phyloP scores from a whole-genome alignment of 495 filamentous ascomycete species.

The Parmelia sp. region DNA sequence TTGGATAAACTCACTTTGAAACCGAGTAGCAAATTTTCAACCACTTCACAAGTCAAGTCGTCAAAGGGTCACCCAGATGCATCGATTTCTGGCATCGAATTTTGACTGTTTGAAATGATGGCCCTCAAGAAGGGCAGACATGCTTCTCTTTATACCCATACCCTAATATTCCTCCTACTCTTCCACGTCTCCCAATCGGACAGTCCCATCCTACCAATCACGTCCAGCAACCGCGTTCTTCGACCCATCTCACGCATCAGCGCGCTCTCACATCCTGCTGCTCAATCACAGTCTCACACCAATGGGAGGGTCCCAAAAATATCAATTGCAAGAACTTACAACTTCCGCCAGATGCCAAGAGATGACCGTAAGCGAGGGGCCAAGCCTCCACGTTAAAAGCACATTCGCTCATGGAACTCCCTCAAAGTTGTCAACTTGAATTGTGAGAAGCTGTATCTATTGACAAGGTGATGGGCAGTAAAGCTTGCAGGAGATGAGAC shows the following conservation, averaged over 20 bases:
- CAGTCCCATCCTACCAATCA: neutral
- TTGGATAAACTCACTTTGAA: constrained; percentile 1
- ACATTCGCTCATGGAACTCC: neutral
- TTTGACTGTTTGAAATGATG: neutral
- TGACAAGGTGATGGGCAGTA: constrained; percentile 5
- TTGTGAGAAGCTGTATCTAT: constrained; percentile 11
- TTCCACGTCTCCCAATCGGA: neutral
- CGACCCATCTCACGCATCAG: neutral
- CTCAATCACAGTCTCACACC: neutral
- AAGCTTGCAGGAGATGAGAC: constrained; percentile 11
- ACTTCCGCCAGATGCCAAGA: neutral
- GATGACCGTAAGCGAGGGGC: constrained; percentile 13
- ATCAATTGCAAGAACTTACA: constrained; percentile 9
- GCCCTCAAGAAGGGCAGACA: neutral
- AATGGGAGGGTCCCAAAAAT: neutral
- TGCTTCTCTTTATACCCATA: constrained; percentile 10
- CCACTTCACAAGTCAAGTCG: neutral
- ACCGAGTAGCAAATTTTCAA: neutral
- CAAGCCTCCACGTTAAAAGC: constrained; percentile 10
- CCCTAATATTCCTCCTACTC: neutral
- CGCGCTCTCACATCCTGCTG: neutral
- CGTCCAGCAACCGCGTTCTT: constrained; percentile 2
- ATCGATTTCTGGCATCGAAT: neutral
- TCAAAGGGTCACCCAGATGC: neutral
- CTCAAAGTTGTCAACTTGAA: neutral